These are phyloP conservation scores for Arctostaphylos glauca DNA, from an alignment of 148 eudicot genomes.

Conservation along the genomic window DNA sequence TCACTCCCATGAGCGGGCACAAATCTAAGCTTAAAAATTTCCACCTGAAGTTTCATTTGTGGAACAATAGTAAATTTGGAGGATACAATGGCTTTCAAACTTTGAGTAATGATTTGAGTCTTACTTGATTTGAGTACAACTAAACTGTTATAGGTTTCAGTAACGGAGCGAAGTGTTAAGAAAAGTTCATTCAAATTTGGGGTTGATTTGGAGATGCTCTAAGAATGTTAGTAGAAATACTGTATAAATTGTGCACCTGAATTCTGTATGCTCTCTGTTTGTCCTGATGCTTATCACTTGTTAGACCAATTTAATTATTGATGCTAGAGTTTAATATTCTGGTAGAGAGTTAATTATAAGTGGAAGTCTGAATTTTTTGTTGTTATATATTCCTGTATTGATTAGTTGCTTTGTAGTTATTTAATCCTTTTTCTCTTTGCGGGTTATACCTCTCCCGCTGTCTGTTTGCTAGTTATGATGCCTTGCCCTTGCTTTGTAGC, in stretches of 20 bases:
- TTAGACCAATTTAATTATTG: conserved; percentile 8
- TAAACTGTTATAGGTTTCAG: too few relatives aligned
- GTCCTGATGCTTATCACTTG: neutral
- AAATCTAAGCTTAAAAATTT: too few relatives aligned
- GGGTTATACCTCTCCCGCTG: neutral
- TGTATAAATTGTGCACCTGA: too few relatives aligned
- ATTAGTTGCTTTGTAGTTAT: neutral
- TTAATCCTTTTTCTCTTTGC: neutral
- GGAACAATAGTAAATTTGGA: too few relatives aligned
- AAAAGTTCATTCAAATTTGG: too few relatives aligned
- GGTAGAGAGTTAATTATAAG: neutral
- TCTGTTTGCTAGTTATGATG: conserved; percentile 10
- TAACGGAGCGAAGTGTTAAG: too few relatives aligned
- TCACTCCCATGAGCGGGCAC: neutral
- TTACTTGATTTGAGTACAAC: too few relatives aligned
- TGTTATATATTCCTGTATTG: neutral
- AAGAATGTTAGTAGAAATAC: too few relatives aligned
- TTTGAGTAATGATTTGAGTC: too few relatives aligned
- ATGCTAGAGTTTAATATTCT: neutral
- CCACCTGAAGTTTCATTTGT: too few relatives aligned
- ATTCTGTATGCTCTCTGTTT: neutral
- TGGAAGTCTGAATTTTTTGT: neutral
- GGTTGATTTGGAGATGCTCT: too few relatives aligned
- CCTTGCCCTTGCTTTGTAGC: conserved; percentile 8
- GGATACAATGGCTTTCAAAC: too few relatives aligned